These are phyloP conservation scores for Populus hybrid DNA, from an alignment of 441 rosid species.

Conservation along the genomic window DNA sequence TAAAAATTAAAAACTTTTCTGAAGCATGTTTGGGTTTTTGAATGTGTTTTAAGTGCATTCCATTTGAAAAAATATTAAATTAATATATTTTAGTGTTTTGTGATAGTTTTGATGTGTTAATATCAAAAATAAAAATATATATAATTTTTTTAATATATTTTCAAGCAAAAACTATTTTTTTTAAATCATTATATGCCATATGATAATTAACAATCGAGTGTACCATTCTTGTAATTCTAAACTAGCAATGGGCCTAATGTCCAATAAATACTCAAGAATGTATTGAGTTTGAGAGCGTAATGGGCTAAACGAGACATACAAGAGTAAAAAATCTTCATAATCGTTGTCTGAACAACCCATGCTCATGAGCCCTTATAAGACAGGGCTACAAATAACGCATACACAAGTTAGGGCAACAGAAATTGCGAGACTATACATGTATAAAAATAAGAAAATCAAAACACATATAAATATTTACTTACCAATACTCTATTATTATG, in stretches of 20 bases:
- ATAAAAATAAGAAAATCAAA: too few relatives aligned
- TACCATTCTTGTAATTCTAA: neutral
- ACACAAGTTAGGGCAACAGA: too few relatives aligned
- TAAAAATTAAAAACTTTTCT: too few relatives aligned
- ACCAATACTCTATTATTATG: too few relatives aligned
- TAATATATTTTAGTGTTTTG: fast-evolving
- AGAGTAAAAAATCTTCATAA: neutral
- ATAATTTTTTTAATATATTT: too few relatives aligned
- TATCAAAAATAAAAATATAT: too few relatives aligned
- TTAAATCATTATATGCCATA: too few relatives aligned
- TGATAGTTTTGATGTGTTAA: fast-evolving
- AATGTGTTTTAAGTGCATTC: fast-evolving
- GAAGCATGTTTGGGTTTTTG: too few relatives aligned
- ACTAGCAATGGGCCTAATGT: neutral
- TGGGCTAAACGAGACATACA: too few relatives aligned
- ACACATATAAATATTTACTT: too few relatives aligned
- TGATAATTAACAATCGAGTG: neutral
- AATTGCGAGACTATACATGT: too few relatives aligned
- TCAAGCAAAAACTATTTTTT: fast-evolving
- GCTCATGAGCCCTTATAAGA: neutral
- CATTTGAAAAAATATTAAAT: too few relatives aligned
- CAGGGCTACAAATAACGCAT: neutral
- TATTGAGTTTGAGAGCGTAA: neutral
- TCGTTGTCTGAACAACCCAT: neutral
- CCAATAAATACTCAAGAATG: neutral